Conservation (phyloP, 202 grass and related monocot species). For the Schoenoplectus tabernaemontani region DNA sequence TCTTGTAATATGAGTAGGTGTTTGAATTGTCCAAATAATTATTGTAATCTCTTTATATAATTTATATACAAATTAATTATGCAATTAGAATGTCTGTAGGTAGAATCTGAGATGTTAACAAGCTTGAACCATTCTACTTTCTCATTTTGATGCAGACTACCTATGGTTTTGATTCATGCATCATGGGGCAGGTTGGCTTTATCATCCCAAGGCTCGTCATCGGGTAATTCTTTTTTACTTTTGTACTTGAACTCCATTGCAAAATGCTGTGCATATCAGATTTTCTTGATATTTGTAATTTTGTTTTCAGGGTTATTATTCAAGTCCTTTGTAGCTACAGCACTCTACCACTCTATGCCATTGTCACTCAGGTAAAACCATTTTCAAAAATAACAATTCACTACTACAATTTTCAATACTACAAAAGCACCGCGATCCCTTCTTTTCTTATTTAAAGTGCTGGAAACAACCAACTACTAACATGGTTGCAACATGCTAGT, state of each 20-base stretch:
- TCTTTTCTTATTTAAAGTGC: background rate
- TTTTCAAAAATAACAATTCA: background rate
- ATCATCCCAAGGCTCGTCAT: conserved; percentile 71
- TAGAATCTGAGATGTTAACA: background rate
- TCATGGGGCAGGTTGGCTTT: conserved; percentile 69
- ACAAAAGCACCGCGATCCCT: background rate
- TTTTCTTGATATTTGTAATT: background rate
- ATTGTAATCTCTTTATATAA: background rate
- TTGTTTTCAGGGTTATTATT: conserved; percentile 45
- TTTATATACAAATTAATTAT: background rate
- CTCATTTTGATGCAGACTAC: conserved; percentile 41
- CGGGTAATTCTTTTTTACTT: conserved; percentile 31
- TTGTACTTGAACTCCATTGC: background rate
- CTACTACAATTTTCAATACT: background rate
- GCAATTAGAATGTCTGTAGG: background rate
- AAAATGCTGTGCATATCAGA: background rate
- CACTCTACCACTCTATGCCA: conserved; percentile 81
- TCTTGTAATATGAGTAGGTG: background rate
- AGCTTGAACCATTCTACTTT: background rate
- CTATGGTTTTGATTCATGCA: conserved; percentile 80
- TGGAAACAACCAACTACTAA: background rate
- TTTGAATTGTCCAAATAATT: background rate
- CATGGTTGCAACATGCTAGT: background rate
- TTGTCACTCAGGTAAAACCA: conserved; percentile 65
- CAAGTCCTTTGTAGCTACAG: conserved; percentile 93